A percentile compares a stretch with the other conserved stretches of the same genome.
Evolutionary conservation across 225 moss, liverwort and hornwort species (phyloP).

Genomic region (Pseudisothecium myosuroides): DNA sequence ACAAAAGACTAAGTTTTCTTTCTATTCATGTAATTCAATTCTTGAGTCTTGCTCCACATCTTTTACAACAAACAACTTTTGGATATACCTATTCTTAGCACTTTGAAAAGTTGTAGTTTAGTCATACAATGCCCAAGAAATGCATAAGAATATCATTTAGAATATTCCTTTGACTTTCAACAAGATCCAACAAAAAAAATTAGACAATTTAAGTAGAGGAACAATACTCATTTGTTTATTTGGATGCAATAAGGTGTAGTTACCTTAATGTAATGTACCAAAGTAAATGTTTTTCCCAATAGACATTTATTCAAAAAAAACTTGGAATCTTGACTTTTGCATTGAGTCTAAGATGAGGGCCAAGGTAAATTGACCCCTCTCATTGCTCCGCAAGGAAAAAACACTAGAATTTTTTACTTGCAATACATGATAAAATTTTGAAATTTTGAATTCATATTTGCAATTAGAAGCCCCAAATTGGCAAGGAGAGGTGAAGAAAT

Average conservation of each 20-base stretch:
- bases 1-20: background rate
- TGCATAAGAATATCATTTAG: background rate
- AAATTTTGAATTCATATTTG: too few relatives aligned
- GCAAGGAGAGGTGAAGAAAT: too few relatives aligned
- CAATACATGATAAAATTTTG: too few relatives aligned
- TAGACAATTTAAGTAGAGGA: background rate
- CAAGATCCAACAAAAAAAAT: background rate
- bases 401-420: too few relatives aligned
- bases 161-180: background rate
- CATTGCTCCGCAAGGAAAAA: too few relatives aligned
- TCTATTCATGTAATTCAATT: background rate
- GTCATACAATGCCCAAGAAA: accelerated
- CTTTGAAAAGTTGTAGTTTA: background rate
- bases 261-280: background rate
- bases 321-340: too few relatives aligned
- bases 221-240: background rate
- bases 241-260: too few relatives aligned
- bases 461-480: too few relatives aligned
- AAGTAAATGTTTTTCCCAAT: background rate
- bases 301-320: background rate
- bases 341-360: too few relatives aligned
- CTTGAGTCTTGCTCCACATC: background rate
- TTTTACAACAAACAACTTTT: background rate
- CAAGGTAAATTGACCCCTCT: too few relatives aligned
- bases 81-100: accelerated